Base-by-base conservation (phyloP, 23 red algal genomes). In the Gracilariopsis chorda region DNA sequence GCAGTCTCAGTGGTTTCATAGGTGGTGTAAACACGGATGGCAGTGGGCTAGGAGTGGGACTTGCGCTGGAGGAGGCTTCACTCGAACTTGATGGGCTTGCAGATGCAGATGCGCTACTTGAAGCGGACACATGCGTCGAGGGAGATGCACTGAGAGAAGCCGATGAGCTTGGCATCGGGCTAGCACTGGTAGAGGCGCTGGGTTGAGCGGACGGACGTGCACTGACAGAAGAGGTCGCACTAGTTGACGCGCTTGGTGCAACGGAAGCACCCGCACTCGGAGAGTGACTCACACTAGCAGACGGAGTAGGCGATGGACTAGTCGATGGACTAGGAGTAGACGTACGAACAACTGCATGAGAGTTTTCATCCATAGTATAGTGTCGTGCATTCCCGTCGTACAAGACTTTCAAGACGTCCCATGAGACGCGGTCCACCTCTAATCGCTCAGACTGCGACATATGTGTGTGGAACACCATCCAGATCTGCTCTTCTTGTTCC, bases 391-490 rank as follows among this genome's bases (percentile, higher is more conserved):
- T 35, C 48, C 56, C 70, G 9, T n/a, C 85, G 36, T 89, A 23
- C 27, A 27, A 60, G 25, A 77, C 65, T 4, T 27, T 53, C 65
- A 77, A 42, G 23, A 73, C 39, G 0, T 69, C 72, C 10, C 49
- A 17, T 9, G 10, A 32, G 21, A 77, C 39, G 16, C 58, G 30
- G 2, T 4, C 39, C 35, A 89, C 49, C 27, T 48, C 17, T 20
- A 89, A 89, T 28, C 34, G 41, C 5, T 33, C 40, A 24, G n/a
- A 16, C 21, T 48, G 55, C 17, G 39, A 67, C 0, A 51, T 52
- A 51, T 89, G 72, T n/a, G 69, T 48, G 36, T 89, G 43, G 3
- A 89, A 36, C 16, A 41, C 72, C 10, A 89, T 10, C 37, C 65
- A 78, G 24, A 89, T 72, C 33, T 77, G 37, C 48, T 89, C 85